Conservation (phyloP, 2,329 filamentous ascomycete species). For the Camillea tinctor region DNA sequence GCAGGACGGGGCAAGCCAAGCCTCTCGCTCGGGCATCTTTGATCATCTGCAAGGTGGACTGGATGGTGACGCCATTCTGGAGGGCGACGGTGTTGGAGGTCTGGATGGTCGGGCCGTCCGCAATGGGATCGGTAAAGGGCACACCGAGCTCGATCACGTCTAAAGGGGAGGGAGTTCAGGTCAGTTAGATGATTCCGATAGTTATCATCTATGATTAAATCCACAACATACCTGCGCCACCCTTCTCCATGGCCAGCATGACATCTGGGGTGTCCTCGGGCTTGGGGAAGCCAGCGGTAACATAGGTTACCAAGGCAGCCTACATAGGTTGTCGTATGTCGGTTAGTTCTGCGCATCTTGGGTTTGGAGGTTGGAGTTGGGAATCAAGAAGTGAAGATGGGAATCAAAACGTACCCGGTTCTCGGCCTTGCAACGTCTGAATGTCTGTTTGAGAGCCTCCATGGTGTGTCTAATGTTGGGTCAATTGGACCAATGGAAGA, state of each 20-base stretch:
- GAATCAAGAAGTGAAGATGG: not conserved
- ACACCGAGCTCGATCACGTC: constrained; percentile 95
- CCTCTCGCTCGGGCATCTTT: constrained; percentile 75
- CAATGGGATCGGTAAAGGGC: constrained; percentile 97
- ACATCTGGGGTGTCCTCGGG: constrained; percentile 80
- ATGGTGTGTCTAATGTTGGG: constrained; percentile 37
- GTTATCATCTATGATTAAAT: constrained; percentile 5
- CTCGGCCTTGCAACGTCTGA: constrained; percentile 58
- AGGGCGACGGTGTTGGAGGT: constrained; percentile 90
- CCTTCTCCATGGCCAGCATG: constrained; percentile 85
- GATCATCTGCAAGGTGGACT: constrained; percentile 78
- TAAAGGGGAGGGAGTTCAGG: constrained; percentile 31
- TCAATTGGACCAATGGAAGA: constrained; percentile 12
- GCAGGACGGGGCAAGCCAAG: constrained; percentile 76
- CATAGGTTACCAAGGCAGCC: constrained; percentile 90
- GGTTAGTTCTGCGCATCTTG: too few relatives aligned
- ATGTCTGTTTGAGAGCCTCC: constrained; percentile 60
- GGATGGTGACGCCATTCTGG: constrained; percentile 82
- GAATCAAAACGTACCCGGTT: constrained; percentile 46
- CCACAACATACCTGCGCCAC: constrained; percentile 71
- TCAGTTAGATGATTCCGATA: constrained; percentile 6
- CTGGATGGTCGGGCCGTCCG: constrained; percentile 96
- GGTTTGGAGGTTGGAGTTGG: too few relatives aligned
- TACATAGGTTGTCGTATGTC: constrained; percentile 38
- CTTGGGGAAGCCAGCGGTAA: constrained; percentile 89